These are phyloP conservation scores for Pulveroboletus sp. DNA, from an alignment of 768 basidiomycete genomes.

Conservation along the genomic window DNA sequence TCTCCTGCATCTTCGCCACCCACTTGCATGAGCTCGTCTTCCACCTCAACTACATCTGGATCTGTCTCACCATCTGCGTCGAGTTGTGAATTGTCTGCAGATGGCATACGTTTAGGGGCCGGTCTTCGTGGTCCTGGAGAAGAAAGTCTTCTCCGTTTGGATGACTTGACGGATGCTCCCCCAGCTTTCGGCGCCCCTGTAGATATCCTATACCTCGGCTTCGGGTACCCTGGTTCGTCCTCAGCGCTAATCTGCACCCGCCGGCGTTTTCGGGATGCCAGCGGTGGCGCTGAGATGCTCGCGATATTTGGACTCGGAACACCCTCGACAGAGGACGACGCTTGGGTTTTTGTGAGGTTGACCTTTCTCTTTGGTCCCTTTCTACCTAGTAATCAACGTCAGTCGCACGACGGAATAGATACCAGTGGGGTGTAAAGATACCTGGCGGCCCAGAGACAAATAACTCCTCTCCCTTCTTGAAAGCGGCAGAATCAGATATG, in stretches of 20 bases:
- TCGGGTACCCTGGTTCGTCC: conserved; percentile 7
- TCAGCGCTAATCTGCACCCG: conserved; percentile 8
- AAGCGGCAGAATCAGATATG: conserved; percentile 41
- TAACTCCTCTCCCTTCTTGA: conserved; percentile 52
- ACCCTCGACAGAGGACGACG: conserved; percentile 4
- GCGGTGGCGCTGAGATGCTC: conserved; percentile 18
- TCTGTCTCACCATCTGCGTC: conserved; percentile 32
- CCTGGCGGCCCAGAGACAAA: conserved; percentile 56
- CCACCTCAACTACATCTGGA: conserved; percentile 36
- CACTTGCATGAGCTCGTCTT: conserved; percentile 28
- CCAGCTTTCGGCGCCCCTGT: conserved; percentile 5
- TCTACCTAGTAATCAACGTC: conserved; percentile 11
- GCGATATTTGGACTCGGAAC: conserved; percentile 6
- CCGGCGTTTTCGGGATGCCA: conserved; percentile 24
- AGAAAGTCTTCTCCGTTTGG: conserved; percentile 27
- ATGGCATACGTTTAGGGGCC: conserved; percentile 15
- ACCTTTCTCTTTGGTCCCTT: conserved; percentile 18
- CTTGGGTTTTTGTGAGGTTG: conserved; percentile 7
- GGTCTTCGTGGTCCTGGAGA: conserved; percentile 24
- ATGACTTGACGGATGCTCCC: not conserved
- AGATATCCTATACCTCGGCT: conserved; percentile 12
- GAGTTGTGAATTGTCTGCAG: conserved; percentile 27
- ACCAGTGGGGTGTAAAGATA: conserved; percentile 22
- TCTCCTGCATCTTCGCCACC: conserved; percentile 18
- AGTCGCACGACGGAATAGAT: not conserved